These are phyloP conservation scores for Talaromyces adpressus DNA, from an alignment of 495 filamentous ascomycete genomes.

Conservation along the genomic window DNA sequence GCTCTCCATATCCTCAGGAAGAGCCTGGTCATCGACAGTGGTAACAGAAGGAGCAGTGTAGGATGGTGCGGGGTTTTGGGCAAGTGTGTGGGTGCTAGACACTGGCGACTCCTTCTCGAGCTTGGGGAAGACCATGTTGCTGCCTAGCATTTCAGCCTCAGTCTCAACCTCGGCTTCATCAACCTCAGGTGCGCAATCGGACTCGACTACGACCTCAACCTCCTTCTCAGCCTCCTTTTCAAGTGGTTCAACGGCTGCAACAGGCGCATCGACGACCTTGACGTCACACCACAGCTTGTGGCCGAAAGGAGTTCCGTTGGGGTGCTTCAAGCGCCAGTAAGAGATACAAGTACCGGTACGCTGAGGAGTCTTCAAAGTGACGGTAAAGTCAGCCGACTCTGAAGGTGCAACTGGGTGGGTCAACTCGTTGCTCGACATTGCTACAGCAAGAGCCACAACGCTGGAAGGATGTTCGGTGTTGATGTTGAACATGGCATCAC, in stretches of 20 bases:
- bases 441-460: constrained; percentile 59
- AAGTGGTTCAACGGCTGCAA: constrained; percentile 16
- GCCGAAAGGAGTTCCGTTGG: constrained; percentile 77
- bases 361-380: constrained; percentile 71
- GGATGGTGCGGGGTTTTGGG: constrained; percentile 18
- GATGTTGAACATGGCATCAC: constrained; percentile 90
- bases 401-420: constrained; percentile 61
- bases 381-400: constrained; percentile 70
- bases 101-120: constrained; percentile 90
- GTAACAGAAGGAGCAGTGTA: constrained; percentile 27
- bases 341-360: constrained; percentile 74
- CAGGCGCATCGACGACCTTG: constrained; percentile 42
- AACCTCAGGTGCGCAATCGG: neutral
- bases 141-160: constrained; percentile 28
- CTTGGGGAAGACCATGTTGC: constrained; percentile 94
- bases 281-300: constrained; percentile 95
- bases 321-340: constrained; percentile 89
- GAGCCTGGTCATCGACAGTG: constrained; percentile 42
- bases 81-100: constrained; percentile 59
- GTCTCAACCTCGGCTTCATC: neutral
- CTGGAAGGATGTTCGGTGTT: constrained; percentile 70
- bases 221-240: constrained; percentile 10
- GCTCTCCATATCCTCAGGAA: constrained; percentile 62
- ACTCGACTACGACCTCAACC: neutral
- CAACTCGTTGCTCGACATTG: constrained; percentile 75